These are phyloP conservation scores for Cryptosporidium sp. DNA, from an alignment of 169 alveolate species.

Conservation along the genomic window DNA sequence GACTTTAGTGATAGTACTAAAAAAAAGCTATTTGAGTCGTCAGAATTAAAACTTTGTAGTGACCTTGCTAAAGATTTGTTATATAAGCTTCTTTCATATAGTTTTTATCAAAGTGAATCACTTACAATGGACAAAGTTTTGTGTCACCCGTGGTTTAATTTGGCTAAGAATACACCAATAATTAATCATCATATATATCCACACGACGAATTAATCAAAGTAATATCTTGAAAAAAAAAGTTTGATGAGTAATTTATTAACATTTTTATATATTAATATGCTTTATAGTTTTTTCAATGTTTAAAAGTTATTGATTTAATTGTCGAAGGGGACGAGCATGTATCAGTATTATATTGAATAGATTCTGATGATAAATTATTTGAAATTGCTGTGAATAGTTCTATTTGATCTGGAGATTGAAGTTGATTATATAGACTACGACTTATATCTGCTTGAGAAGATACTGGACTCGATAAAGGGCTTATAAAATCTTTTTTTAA, in stretches of 20 bases:
- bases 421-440: conserved; percentile 14
- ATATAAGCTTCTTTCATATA: conserved; percentile 77
- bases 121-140: conserved; percentile 40
- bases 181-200: conserved; percentile 44
- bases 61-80: conserved; percentile 77
- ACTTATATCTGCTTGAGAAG: conserved; percentile 2
- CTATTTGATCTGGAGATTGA: conserved; percentile 31
- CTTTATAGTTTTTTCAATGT: conserved; percentile 28
- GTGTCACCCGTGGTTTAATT: conserved; percentile 64
- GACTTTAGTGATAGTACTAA: not conserved
- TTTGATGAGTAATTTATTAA: not conserved
- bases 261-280: not conserved
- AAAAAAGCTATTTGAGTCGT: conserved; percentile 21
- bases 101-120: not conserved
- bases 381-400: conserved; percentile 44
- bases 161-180: conserved; percentile 17
- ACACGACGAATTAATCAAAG: conserved; percentile 34
- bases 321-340: conserved; percentile 62
- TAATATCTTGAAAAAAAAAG: conserved; percentile 1
- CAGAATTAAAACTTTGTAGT: conserved; percentile 32
- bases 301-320: conserved; percentile 69
- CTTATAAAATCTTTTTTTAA: conserved; percentile 33
- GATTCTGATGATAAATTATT: conserved; percentile 12
- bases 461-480: conserved; percentile 33
- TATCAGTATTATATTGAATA: conserved; percentile 43